Evolutionary conservation across 108 stramenopile genomes (phyloP), one percentile per base, ranked within the genome.

Genomic region (Stephanodiscus triporus): DNA sequence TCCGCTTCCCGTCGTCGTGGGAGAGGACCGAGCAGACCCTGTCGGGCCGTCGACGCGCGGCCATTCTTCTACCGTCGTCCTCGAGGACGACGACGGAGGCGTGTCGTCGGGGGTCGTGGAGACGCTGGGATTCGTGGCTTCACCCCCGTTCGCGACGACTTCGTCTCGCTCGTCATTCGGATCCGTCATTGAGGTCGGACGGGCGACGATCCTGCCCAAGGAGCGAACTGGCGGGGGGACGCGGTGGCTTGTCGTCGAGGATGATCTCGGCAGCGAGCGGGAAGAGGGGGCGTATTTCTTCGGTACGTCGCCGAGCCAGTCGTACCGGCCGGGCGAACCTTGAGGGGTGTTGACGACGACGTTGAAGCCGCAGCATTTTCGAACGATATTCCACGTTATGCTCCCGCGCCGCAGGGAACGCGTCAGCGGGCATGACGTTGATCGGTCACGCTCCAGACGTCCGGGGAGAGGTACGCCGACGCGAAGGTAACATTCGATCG

Each of bases 71-170:
- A 75, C 32, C 68, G 13, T 91, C 68, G 16, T 61, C 73, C 19
- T n/a, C 10, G 8, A 85, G 14, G 69, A 82, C 51, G 63, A 71
- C 6, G 69, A 80, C n/a, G n/a, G n/a, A n/a, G n/a, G n/a, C n/a
- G n/a, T n/a, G n/a, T 14, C 36, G 40, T 48, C 66, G 32, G 77
- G 80, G 40, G 80, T 80, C 2, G 73, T 71, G n/a, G 71, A 79
- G 23, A 79, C 78, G 20, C 61, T 89, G 2, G 32, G 90, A 24
- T 89, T 90, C 53, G 73, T 95, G 29, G 91, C 91, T 9, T 92
- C 78, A 93, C 94, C 0, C 94, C 94, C 20, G 78, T 92, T 10
- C 76, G 91, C n/a, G 87, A 88, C 59, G 94, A 95, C 62, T 95
- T 88, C 73, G 92, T 91, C 22, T 77, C 83, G 4, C 66, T 95